Evolutionary conservation across 208 protist species (phyloP).

Genomic region (Trypanosoma boissoni): DNA sequence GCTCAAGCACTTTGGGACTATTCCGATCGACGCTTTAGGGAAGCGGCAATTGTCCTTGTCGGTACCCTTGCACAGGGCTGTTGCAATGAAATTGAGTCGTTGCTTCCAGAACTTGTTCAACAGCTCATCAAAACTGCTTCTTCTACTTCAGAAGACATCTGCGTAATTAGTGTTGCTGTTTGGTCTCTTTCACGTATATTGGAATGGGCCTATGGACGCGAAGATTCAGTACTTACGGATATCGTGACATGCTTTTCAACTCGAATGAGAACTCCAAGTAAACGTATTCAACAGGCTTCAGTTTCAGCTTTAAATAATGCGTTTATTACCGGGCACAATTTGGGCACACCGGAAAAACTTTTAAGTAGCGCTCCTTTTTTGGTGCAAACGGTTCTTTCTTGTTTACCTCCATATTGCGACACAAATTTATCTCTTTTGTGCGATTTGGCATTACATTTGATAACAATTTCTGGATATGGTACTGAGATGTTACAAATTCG

Average conservation of each 20-base stretch:
- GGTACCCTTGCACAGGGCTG: conserved; percentile 75
- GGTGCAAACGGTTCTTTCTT: conserved; percentile 37
- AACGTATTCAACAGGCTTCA: conserved; percentile 68
- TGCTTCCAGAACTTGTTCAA: conserved; percentile 33
- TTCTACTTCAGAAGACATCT: conserved; percentile 62
- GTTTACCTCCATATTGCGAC: conserved; percentile 73
- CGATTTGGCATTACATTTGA: conserved; percentile 32
- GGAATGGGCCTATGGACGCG: conserved; percentile 35
- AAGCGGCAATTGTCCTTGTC: conserved; percentile 75
- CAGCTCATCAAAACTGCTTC: conserved; percentile 48
- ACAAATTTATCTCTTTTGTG: conserved; percentile 69
- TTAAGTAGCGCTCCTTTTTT: conserved; percentile 27
- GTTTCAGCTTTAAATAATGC: conserved; percentile 57
- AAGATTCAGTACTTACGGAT: conserved; percentile 29
- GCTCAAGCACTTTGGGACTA: conserved; percentile 58
- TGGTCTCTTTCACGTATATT: conserved; percentile 77
- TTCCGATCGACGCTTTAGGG: conserved; percentile 48
- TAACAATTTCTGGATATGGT: conserved; percentile 24
- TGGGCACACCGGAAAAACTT: conserved; percentile 26
- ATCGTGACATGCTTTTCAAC: conserved; percentile 43
- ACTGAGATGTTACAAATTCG: conserved; percentile 22
- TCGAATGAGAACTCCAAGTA: conserved; percentile 69
- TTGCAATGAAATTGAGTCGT: conserved; percentile 35
- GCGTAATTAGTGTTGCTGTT: conserved; percentile 80
- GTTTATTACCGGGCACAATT: conserved; percentile 38